Conservation (phyloP, 306 rosid genomes). For the Quercus berberidifolia region DNA sequence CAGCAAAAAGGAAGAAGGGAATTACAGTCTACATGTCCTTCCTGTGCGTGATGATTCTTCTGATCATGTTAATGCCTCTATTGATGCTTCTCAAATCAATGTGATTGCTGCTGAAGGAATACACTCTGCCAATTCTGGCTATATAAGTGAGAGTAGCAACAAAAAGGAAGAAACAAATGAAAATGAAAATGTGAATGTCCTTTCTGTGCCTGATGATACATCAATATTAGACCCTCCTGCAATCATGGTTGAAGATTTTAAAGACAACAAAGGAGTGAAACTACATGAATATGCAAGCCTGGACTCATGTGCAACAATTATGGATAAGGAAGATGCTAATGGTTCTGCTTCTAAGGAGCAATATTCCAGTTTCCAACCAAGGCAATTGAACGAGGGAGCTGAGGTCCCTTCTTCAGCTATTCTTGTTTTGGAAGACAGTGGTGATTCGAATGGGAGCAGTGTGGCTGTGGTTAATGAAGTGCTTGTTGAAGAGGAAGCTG, state of each 20-base stretch:
- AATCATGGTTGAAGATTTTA: constrained; percentile 32
- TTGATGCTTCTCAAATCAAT: constrained; percentile 15
- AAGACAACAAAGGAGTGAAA: constrained; percentile 25
- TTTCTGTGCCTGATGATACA: constrained; percentile 31
- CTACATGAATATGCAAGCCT: constrained; percentile 22
- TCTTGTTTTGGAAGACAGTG: constrained; percentile 28
- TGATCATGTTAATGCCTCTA: background rate
- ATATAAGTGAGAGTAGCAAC: constrained; percentile 21
- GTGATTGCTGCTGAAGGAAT: constrained; percentile 27
- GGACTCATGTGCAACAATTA: constrained; percentile 20
- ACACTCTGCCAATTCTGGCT: constrained; percentile 19
- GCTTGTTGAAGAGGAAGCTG: constrained; percentile 32
- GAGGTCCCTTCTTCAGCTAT: constrained; percentile 30
- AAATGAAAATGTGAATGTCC: constrained; percentile 26
- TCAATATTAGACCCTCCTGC: constrained; percentile 34
- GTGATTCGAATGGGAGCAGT: constrained; percentile 15
- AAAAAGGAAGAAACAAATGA: constrained; percentile 36
- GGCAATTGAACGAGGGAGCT: constrained; percentile 27
- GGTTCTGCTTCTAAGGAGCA: constrained; percentile 23
- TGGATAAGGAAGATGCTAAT: constrained; percentile 26
- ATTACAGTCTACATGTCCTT: constrained; percentile 27
- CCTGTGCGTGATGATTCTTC: constrained; percentile 27
- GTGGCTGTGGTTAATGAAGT: constrained; percentile 26
- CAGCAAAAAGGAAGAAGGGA: constrained; percentile 33
- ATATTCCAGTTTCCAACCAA: constrained; percentile 26